Evolutionary conservation across 2,329 filamentous ascomycete genomes (phyloP), one percentile per base, ranked within the genome.

Genomic region (Alternaria brassicicola): DNA sequence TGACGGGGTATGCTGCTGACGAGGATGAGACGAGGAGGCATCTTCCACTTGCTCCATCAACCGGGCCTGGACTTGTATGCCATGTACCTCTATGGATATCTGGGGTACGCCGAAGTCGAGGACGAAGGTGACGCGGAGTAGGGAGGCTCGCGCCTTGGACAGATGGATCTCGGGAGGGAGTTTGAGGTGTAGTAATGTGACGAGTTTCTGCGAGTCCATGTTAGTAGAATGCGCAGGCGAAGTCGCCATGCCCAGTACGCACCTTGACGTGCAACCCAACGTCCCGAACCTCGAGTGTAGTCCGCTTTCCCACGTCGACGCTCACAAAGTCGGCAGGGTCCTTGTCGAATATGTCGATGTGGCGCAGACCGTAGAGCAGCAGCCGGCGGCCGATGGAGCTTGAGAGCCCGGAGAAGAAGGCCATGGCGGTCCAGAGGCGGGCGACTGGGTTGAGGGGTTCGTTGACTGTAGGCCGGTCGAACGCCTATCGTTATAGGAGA

Each of bases 291-390:
- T 97, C 93, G 42, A 97, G 85, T 1, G 90, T 89, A 38, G 89
- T 95, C 65, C 89, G 89, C 76, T 89, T 88, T 31, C 95, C 95
- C 78, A 92, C 86, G 43, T 88, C 88, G 66, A 97, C 86, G 68
- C 96, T 92, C 63, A 98, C 92, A 61, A 95, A 84, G 71, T 97
- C 91, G 66, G 97, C 82, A 12, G 90, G 89, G 73, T 96, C 90
- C 56, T 92, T 90, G 72, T 98, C 95, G 59, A 99, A 86, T 54
- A 97, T 84, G 68, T 96, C 93, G 58, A 97, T 84, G 57, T 89
- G 88, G 23, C 90, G 89, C 39, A 99, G 82, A 48, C 89, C 92
- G 81, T 95, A 97, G 67, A 92, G 89, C 65, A 98, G 85, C 70
- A 98, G 84, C 77, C 90, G 88, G 84, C 95, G 96, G 80, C 93